These are phyloP conservation scores for Annona cherimola DNA, from an alignment of 164 flowering plant genomes.

Conservation along the genomic window DNA sequence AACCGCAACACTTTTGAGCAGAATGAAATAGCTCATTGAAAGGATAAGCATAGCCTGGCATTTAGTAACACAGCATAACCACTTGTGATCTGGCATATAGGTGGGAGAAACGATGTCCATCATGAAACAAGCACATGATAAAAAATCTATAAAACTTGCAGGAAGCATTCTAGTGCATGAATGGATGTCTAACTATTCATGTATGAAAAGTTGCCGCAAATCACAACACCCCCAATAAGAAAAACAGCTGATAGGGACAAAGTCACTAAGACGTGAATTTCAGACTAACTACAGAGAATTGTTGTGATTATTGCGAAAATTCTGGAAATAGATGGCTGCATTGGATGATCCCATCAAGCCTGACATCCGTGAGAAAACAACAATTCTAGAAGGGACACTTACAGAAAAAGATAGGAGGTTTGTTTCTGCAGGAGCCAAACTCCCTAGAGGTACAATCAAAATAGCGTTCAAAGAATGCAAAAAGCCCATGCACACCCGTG, in stretches of 20 bases:
- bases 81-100: slow-evolving; percentile 6
- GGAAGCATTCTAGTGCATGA: neutral
- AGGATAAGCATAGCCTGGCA: slow-evolving; percentile 18
- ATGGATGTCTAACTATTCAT: neutral
- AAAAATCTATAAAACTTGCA: too few relatives aligned
- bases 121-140: neutral
- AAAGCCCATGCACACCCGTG: too few relatives aligned
- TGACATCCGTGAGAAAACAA: too few relatives aligned
- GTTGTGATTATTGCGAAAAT: too few relatives aligned
- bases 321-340: too few relatives aligned
- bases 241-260: neutral
- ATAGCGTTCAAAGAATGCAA: too few relatives aligned
- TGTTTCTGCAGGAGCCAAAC: too few relatives aligned
- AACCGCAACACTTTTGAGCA: slow-evolving; percentile 14
- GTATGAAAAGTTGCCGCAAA: neutral
- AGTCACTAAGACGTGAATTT: neutral
- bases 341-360: too few relatives aligned
- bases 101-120: slow-evolving; percentile 3
- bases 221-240: neutral
- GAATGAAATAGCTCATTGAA: slow-evolving; percentile 12
- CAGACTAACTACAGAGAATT: neutral
- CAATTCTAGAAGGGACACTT: too few relatives aligned
- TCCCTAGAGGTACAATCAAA: too few relatives aligned
- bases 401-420: too few relatives aligned
- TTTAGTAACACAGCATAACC: slow-evolving; percentile 16